Percentiles rank a stretch among this genome's conserved stretches.
Conservation (phyloP, 768 basidiomycete genomes). For the Tricholoma saponaceum region DNA sequence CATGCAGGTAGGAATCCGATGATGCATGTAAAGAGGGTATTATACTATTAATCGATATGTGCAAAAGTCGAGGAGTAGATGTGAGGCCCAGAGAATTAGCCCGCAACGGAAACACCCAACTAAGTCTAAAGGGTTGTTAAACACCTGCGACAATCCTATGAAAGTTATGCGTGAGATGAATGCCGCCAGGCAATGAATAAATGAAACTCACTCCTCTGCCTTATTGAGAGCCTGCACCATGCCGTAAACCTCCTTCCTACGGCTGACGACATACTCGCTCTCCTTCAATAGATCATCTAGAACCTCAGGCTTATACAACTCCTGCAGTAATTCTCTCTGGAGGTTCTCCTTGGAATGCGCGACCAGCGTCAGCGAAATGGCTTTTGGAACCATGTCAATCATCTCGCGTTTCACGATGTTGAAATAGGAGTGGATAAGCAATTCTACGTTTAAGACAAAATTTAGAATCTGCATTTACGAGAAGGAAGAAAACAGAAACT, state of each 20-base stretch:
- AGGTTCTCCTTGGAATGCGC: constrained; percentile 91
- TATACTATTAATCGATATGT: constrained; percentile 17
- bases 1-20: constrained; percentile 11
- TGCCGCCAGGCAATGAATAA: constrained; percentile 1
- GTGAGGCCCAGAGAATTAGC: too few species aligned
- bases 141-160: constrained; percentile 63
- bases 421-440: constrained; percentile 95
- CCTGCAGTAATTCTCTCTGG: constrained; percentile 90
- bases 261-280: constrained; percentile 82
- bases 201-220: constrained; percentile 80
- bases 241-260: constrained; percentile 89
- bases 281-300: constrained; percentile 94
- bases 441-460: constrained; percentile 44
- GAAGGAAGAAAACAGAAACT: constrained; percentile 27
- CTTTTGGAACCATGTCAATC: constrained; percentile 99
- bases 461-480: not conserved
- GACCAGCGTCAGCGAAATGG: constrained; percentile 87
- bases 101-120: constrained; percentile 1
- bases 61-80: constrained; percentile 20
- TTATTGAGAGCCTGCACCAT: constrained; percentile 96
- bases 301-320: constrained; percentile 96
- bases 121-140: constrained; percentile 17
- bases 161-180: constrained; percentile 1
- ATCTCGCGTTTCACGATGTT: constrained; percentile 99
- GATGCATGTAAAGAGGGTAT: constrained; percentile 26